Percentiles rank a stretch among this genome's conserved stretches.
Evolutionary conservation across 352 stramenopile genomes (phyloP).

Genomic region (Halophytophthora polymorphica): DNA sequence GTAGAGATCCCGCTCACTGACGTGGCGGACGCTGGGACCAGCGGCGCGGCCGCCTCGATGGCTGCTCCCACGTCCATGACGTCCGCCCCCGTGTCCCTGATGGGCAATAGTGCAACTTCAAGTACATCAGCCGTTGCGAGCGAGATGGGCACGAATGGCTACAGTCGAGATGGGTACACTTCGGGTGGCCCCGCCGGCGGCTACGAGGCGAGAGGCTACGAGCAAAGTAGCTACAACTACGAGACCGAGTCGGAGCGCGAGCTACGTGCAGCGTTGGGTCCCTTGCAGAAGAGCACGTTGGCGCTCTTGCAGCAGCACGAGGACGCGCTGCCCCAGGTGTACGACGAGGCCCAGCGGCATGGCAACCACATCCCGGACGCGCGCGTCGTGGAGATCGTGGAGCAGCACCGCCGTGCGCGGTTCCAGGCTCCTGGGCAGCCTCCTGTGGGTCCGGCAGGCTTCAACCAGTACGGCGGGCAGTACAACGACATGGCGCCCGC

Average conservation of each 20-base stretch:
- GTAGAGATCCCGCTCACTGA: slow-evolving; percentile 71
- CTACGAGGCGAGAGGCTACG: slow-evolving; percentile 16
- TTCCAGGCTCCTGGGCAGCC: slow-evolving; percentile 26
- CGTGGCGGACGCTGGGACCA: slow-evolving; percentile 34
- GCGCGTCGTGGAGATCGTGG: slow-evolving; percentile 77
- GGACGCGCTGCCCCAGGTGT: slow-evolving; percentile 70
- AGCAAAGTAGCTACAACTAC: slow-evolving; percentile 21
- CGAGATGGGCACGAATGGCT: slow-evolving; percentile 8
- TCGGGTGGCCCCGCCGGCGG: slow-evolving; percentile 20
- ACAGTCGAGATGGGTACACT: slow-evolving; percentile 20
- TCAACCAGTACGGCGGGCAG: slow-evolving; percentile 42
- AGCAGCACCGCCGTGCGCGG: slow-evolving; percentile 48
- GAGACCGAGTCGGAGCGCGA: slow-evolving; percentile 60
- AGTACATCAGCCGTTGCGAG: too few relatives aligned
- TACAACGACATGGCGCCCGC: slow-evolving; percentile 29
- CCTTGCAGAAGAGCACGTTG: slow-evolving; percentile 72
- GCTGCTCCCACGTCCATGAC: slow-evolving; percentile 4
- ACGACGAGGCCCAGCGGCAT: slow-evolving; percentile 77
- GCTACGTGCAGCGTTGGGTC: slow-evolving; percentile 60
- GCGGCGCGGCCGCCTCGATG: slow-evolving; percentile 11
- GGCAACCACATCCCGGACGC: slow-evolving; percentile 72
- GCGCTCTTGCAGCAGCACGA: slow-evolving; percentile 70
- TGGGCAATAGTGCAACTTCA: too few relatives aligned
- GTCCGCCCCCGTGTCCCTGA: too few relatives aligned
- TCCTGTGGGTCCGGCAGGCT: slow-evolving; percentile 26